phyloP scores from a whole-genome alignment of 805 yeast genomes.

The Ogataea nonfermentans region DNA sequence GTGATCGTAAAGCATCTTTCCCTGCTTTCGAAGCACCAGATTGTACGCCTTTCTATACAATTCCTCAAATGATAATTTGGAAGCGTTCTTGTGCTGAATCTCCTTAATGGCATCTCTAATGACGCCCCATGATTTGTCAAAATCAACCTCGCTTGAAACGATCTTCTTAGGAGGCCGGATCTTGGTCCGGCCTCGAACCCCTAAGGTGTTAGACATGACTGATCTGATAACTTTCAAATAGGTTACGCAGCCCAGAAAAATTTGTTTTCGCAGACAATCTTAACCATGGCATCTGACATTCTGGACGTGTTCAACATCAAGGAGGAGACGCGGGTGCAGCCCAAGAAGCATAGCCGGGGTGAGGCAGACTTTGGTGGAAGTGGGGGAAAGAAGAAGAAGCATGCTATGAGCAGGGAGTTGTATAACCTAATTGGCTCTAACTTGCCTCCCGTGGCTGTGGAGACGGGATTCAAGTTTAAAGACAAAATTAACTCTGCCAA shows the following conservation, averaged over 20 bases:
- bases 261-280: constrained; percentile 6
- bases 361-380: constrained; percentile 22
- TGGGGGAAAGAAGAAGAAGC: constrained; percentile 35
- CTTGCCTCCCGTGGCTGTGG: constrained; percentile 78
- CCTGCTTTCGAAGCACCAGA: constrained; percentile 67
- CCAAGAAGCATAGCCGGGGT: constrained; percentile 25
- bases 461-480: constrained; percentile 51
- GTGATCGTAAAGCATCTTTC: constrained; percentile 61
- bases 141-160: constrained; percentile 44
- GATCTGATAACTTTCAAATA: constrained; percentile 3
- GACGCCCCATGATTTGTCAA: constrained; percentile 64
- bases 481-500: constrained; percentile 60
- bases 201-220: constrained; percentile 8
- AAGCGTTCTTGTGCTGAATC: constrained; percentile 70
- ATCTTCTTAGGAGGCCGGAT: constrained; percentile 65
- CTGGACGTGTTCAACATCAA: constrained; percentile 75
- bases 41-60: constrained; percentile 77
- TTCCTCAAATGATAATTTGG: constrained; percentile 76
- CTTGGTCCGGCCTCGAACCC: constrained; percentile 39
- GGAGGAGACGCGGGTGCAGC: constrained; percentile 37
- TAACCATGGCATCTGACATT: constrained; percentile 51
- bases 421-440: constrained; percentile 87
- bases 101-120: constrained; percentile 66
- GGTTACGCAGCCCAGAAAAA: constrained; percentile 17
- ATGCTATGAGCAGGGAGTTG: constrained; percentile 86